phyloP scores from a whole-genome alignment of 176 grass and related monocot species.

The Avena eriantha region DNA sequence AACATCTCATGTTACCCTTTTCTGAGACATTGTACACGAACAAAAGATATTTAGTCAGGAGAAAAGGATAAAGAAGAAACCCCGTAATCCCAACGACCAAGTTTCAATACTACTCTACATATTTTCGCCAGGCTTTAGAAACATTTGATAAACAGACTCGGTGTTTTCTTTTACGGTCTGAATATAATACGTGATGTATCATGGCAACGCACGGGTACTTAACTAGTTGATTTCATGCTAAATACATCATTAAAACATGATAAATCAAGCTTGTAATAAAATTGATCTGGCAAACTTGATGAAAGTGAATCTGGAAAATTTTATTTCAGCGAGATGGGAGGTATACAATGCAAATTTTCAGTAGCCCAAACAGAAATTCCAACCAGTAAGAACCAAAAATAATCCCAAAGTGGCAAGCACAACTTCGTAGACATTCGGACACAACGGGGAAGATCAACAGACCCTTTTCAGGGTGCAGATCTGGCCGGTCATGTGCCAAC shows the following conservation, averaged over 20 bases:
- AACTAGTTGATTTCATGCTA: neutral
- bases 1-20: too few relatives aligned
- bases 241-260: neutral
- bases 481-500: conserved; percentile 46
- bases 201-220: too few relatives aligned
- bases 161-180: too few relatives aligned
- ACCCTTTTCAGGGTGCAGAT: conserved; percentile 26
- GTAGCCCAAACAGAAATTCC: neutral
- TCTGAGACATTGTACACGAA: too few relatives aligned
- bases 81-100: too few relatives aligned
- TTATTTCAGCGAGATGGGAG: neutral
- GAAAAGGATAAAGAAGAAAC: too few relatives aligned
- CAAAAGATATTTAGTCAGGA: too few relatives aligned
- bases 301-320: neutral
- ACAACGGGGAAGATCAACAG: conserved; percentile 8
- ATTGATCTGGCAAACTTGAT: neutral
- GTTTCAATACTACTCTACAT: too few relatives aligned
- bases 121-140: too few relatives aligned
- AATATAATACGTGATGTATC: too few relatives aligned
- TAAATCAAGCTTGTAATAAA: neutral
- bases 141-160: too few relatives aligned
- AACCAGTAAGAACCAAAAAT: neutral
- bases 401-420: neutral
- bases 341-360: neutral
- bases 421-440: neutral